Conservation (phyloP, 2,329 filamentous ascomycete genomes). For the Penicillium sp. region DNA sequence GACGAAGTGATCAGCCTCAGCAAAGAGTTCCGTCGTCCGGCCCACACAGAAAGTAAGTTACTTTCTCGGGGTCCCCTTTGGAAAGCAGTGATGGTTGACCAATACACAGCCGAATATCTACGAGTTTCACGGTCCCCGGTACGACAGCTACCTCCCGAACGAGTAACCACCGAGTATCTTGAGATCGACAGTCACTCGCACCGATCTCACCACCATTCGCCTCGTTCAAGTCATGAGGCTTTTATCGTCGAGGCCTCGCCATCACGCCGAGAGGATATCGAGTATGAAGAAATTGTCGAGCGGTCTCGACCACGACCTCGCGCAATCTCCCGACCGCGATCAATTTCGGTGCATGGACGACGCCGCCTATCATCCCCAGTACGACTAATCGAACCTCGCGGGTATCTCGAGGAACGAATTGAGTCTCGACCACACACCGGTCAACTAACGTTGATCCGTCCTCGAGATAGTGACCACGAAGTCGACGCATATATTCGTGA, state of each 20-base stretch:
- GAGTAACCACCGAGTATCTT: conserved; percentile 29
- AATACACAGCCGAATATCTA: conserved; percentile 28
- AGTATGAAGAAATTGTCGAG: conserved; percentile 34
- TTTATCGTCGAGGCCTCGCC: conserved; percentile 40
- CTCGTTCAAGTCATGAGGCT: conserved; percentile 33
- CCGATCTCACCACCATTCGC: conserved; percentile 17
- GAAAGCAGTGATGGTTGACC: conserved; percentile 7
- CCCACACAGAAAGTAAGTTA: conserved; percentile 35
- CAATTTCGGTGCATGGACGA: conserved; percentile 39
- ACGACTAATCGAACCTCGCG: conserved; percentile 38
- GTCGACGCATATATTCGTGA: conserved; percentile 73
- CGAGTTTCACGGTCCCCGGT: conserved; percentile 27
- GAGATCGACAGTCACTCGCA: conserved; percentile 22
- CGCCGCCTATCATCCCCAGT: conserved; percentile 42
- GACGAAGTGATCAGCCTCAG: conserved; percentile 85
- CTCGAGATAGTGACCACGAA: conserved; percentile 60
- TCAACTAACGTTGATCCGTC: conserved; percentile 55
- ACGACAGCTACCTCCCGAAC: conserved; percentile 29
- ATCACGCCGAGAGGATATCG: conserved; percentile 29
- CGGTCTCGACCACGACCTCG: conserved; percentile 26
- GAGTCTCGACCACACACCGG: conserved; percentile 47
- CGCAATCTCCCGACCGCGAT: conserved; percentile 38
- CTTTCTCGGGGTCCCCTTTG: conserved; percentile 9
- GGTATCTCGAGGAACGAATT: conserved; percentile 46
- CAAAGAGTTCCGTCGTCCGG: conserved; percentile 58